Evolutionary conservation across 2,329 filamentous ascomycete species (phyloP).

Genomic region (Sphaerulina populicola): DNA sequence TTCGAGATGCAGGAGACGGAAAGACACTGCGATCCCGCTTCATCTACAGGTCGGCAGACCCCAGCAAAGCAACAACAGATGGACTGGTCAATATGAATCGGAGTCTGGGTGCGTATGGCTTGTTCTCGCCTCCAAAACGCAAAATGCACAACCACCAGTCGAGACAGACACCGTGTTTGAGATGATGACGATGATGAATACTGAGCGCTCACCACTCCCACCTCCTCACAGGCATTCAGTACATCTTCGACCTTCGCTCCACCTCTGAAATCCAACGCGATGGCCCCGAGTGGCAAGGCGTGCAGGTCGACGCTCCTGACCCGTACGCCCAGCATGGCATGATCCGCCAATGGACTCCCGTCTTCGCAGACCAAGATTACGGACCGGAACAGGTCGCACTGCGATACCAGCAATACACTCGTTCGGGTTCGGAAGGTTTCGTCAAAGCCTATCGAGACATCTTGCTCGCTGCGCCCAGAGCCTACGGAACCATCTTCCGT

Average conservation of each 20-base stretch:
- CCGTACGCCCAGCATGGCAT: conserved; percentile 41
- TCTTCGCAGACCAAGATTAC: conserved; percentile 56
- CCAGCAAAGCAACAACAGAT: conserved; percentile 48
- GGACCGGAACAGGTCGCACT: conserved; percentile 54
- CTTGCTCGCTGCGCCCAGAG: conserved; percentile 45
- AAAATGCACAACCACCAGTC: too few species aligned
- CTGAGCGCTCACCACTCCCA: not conserved
- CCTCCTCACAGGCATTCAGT: conserved; percentile 47
- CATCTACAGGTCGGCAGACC: conserved; percentile 62
- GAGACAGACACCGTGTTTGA: too few species aligned
- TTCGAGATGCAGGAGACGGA: conserved; percentile 53
- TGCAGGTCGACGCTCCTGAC: conserved; percentile 20
- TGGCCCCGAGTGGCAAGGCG: conserved; percentile 30
- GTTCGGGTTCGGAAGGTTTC: conserved; percentile 51
- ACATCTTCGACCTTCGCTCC: conserved; percentile 62
- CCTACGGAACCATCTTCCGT: conserved; percentile 52
- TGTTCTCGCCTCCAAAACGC: too few species aligned
- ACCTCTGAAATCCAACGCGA: conserved; percentile 48
- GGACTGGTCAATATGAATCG: conserved; percentile 46
- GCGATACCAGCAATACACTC: conserved; percentile 53
- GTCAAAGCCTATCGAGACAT: conserved; percentile 57
- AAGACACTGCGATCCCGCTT: conserved; percentile 43
- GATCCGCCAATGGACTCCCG: conserved; percentile 52
- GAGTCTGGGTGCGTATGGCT: conserved; percentile 27
- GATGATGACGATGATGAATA: not conserved